Percentiles rank a stretch among this genome's conserved stretches.
These are phyloP conservation scores for Gastrolobium bilobum DNA, from an alignment of 306 rosid genomes.

Conservation along the genomic window DNA sequence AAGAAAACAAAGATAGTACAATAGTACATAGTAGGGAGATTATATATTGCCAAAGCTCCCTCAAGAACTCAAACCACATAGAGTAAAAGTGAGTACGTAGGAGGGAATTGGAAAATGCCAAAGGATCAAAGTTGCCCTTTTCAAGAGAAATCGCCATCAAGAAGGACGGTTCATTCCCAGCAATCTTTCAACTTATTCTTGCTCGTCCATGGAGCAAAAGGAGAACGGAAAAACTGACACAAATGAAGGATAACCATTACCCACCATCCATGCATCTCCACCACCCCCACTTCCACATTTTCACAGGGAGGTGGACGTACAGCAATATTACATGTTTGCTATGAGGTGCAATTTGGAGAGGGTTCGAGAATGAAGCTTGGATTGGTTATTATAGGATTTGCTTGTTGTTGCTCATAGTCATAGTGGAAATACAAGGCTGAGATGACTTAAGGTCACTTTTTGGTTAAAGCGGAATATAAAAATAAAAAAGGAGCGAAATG, in stretches of 20 bases:
- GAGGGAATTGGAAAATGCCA: slow-evolving; percentile 74
- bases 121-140: slow-evolving; percentile 95
- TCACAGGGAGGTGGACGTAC: not conserved
- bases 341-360: slow-evolving; percentile 58
- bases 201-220: slow-evolving; percentile 17
- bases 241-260: slow-evolving; percentile 30
- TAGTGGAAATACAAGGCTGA: slow-evolving; percentile 55
- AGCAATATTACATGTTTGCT: slow-evolving; percentile 14
- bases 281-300: slow-evolving; percentile 43
- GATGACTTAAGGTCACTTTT: slow-evolving; percentile 65
- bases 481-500: slow-evolving; percentile 47
- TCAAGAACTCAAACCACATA: slow-evolving; percentile 42
- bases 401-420: slow-evolving; percentile 47
- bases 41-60: slow-evolving; percentile 37
- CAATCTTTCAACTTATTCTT: slow-evolving; percentile 39
- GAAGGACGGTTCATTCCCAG: slow-evolving; percentile 57
- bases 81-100: slow-evolving; percentile 44
- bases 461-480: slow-evolving; percentile 43
- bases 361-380: slow-evolving; percentile 56
- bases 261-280: slow-evolving; percentile 32
- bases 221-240: not conserved
- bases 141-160: slow-evolving; percentile 56
- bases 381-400: slow-evolving; percentile 64
- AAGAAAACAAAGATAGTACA: not conserved
- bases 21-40: slow-evolving; percentile 2